Base-by-base conservation (phyloP, 202 grass and related monocot species). In the Setaria viridis region DNA sequence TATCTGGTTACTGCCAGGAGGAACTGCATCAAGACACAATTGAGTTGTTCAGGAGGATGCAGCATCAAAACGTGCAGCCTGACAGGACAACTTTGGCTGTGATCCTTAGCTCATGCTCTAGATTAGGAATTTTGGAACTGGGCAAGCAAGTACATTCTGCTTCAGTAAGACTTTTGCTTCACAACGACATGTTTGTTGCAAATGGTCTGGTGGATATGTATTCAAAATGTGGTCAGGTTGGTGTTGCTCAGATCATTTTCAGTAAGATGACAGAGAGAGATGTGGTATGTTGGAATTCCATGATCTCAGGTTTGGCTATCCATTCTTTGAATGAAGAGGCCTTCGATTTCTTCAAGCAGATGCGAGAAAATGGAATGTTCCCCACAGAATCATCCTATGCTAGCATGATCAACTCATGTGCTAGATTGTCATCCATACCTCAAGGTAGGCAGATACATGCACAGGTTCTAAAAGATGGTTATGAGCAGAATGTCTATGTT, bases 261-360 rank as follows among this genome's bases (percentile, higher is more conserved):
- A 72, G 79, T 62, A 85, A 69, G 80, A 95, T 95, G 89, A 78
- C 49, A 0, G 85, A 93, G 80, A 93, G 92, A 80, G 95, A 95
- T 35, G 83, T 95, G 21, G 90, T 98, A 37, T 89, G 89, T 73
- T 98, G 95, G 95, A 95, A 98, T 91, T 89, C 95, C 34, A 98
- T 98, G 87, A 91, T 98, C 67, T 90, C 89, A 53, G 91, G 91
- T 70, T 81, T 95, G 68, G 75, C 89, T 88, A 77, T 93, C 66
- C 91, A 89, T 86, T 93, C 82, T 85, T 85, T 91, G 57, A 90
- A 90, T 75, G 82, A 85, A 88, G 92, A 98, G 46, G 92, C 89
- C 37, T 90, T 98, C 10, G 3, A 82, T 82, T 88, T 91, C 74
- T 95, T 95, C 87, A 98, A 93, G 82, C 87, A 88, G 72, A 93